Percentiles rank a stretch among this genome's conserved stretches.
phyloP scores from a whole-genome alignment of 2,329 filamentous ascomycete genomes.

The Nemania abortiva region DNA sequence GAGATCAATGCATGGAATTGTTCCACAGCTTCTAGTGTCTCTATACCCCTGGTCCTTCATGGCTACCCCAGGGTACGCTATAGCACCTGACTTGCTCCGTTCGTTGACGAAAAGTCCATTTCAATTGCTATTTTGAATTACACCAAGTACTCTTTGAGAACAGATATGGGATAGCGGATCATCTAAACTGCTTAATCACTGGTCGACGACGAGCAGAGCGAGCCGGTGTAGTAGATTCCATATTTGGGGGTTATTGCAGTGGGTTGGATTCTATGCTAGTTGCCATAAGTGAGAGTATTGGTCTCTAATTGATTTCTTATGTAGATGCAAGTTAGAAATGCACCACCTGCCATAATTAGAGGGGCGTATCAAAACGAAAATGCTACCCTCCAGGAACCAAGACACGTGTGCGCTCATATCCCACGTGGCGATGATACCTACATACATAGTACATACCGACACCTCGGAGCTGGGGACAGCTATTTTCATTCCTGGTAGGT shows the following conservation, averaged over 20 bases:
- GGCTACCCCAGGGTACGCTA: not conserved
- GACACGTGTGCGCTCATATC: conserved; percentile 8
- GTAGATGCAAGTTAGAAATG: not conserved
- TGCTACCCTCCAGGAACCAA: not conserved
- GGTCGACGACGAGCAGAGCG: not conserved
- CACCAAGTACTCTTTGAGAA: not conserved
- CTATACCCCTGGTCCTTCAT: not conserved
- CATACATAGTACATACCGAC: conserved; percentile 10
- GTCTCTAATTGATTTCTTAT: not conserved
- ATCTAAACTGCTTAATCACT: not conserved
- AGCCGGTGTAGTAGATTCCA: not conserved
- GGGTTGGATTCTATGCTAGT: not conserved
- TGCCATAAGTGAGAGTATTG: not conserved
- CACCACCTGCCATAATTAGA: not conserved
- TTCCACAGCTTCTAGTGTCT: conserved; percentile 29
- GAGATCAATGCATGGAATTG: conserved; percentile 25
- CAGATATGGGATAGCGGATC: not conserved
- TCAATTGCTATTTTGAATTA: too few relatives aligned
- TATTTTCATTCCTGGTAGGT: not conserved
- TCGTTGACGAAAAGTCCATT: not conserved
- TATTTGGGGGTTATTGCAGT: not conserved
- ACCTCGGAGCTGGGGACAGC: conserved; percentile 13
- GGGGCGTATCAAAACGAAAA: not conserved
- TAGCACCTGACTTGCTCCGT: not conserved
- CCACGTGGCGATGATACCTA: conserved; percentile 29